Evolutionary conservation across 1,284 basidiomycete genomes (phyloP), one percentile per base, ranked within the genome.

Genomic region (Apiotrichum gracile): DNA sequence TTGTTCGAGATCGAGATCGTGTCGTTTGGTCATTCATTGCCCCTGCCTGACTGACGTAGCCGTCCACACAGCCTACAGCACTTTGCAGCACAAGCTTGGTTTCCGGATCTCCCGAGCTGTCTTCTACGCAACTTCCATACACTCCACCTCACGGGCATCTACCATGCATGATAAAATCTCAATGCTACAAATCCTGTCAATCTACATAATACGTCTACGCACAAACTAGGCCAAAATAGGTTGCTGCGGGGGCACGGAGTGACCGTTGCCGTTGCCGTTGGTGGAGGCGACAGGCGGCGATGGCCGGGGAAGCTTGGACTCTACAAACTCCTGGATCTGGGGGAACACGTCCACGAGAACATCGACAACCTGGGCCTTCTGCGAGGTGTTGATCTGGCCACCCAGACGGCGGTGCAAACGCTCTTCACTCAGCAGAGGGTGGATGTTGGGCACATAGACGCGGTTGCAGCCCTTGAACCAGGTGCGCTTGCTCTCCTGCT

Each of bases 401-500:
- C 71, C 70, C n/a, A 73, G 55, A 17, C 72, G 61, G 48, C 64
- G 61, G 46, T 68, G 63, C 16, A 69, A 53, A 17, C 67, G 60
- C 24, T 69, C 68, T 42, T 76, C 72, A 10, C 61, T 63, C 38
- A 76, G 49, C 9, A 76, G 41, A 1, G 65, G 63, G 53, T 75
- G 73, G 12, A 63, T 38, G 3, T 56, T 33, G 13, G 74, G 73
- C 5, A 76, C 61, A 51, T 68, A 76, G 27, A 74, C 66, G 35
- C 61, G 60, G 53, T 69, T 69, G 35, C 69, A 67, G 39, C 60
- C 51, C 27, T 60, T 59, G 64, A 75, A 76, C 75, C 75, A 77
- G 5, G 48, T 53, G 26, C 68, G 55, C 37, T 63, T 65, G 0
- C 50, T 47, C 40, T 72, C 65, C 43, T 73, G 64, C 16, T 62